These are phyloP conservation scores for Kwoniella shandongensis DNA, from an alignment of 768 basidiomycete genomes.

Conservation along the genomic window DNA sequence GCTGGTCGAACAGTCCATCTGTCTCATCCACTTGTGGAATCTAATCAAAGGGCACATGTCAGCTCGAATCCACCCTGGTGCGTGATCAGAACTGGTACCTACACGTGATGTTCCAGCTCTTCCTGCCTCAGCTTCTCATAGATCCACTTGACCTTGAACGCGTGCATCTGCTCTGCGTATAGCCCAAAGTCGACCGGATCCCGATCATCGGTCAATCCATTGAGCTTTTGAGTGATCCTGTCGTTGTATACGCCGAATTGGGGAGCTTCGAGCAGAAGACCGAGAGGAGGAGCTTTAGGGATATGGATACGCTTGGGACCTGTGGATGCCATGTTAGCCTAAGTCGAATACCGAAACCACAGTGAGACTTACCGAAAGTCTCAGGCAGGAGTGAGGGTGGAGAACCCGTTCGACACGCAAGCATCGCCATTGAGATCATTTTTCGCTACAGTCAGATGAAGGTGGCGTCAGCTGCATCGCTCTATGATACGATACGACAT, in stretches of 20 bases:
- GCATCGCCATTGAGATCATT: conserved; percentile 87
- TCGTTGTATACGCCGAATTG: conserved; percentile 56
- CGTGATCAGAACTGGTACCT: background rate
- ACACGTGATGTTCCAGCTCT: conserved; percentile 77
- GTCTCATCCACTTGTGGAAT: conserved; percentile 47
- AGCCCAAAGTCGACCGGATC: conserved; percentile 57
- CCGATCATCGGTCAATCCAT: conserved; percentile 28
- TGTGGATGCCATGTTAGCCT: conserved; percentile 8
- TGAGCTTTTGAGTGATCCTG: conserved; percentile 37
- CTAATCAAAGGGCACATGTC: conserved; percentile 10
- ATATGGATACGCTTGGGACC: conserved; percentile 70
- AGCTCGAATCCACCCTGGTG: background rate
- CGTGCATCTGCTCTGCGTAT: conserved; percentile 67
- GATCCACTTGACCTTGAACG: conserved; percentile 81
- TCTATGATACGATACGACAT: background rate
- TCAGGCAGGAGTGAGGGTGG: conserved; percentile 67
- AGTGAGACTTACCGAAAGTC: conserved; percentile 64
- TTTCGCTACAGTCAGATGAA: conserved; percentile 74
- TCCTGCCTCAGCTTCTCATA: conserved; percentile 82
- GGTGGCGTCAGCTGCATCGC: background rate
- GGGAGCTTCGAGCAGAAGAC: conserved; percentile 75
- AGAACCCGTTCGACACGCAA: conserved; percentile 72
- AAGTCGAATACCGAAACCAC: background rate
- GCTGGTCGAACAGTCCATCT: conserved; percentile 35
- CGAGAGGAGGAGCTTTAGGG: conserved; percentile 94